phyloP scores from a whole-genome alignment of 768 basidiomycete species.

The Tulasnella sp. region DNA sequence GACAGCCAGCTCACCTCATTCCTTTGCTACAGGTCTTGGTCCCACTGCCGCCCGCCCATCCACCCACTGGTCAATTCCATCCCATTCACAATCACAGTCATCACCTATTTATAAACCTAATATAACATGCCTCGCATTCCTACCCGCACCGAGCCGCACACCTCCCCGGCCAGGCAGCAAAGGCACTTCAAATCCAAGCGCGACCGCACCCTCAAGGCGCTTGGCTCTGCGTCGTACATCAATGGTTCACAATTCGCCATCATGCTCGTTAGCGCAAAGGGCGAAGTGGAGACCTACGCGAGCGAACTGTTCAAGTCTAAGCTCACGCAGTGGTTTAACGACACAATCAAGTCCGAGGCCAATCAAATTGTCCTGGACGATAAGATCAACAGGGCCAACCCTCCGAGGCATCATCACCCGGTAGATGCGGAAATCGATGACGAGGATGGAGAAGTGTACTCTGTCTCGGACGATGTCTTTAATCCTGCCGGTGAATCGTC shows the following conservation, averaged over 20 bases:
- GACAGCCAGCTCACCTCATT: background rate
- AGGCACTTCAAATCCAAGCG: slow-evolving; percentile 31
- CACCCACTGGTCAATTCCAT: background rate
- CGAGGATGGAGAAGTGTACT: slow-evolving; percentile 1
- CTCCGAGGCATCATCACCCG: background rate
- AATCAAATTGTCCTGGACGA: slow-evolving; percentile 3
- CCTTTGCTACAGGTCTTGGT: background rate
- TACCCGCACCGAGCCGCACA: slow-evolving; percentile 30
- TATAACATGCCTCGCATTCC: slow-evolving; percentile 29
- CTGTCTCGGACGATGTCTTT: background rate
- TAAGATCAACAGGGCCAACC: background rate
- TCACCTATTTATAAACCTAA: background rate
- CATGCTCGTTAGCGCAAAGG: slow-evolving; percentile 29
- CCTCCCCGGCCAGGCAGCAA: slow-evolving; percentile 28
- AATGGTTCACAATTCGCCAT: slow-evolving; percentile 33
- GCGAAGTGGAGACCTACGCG: slow-evolving; percentile 31
- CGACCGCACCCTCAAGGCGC: slow-evolving; percentile 28
- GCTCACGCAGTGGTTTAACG: slow-evolving; percentile 21
- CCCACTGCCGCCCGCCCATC: background rate
- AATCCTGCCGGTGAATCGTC: background rate
- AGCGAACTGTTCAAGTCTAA: slow-evolving; percentile 28
- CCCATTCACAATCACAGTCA: background rate
- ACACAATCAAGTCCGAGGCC: slow-evolving; percentile 13
- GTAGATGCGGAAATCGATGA: slow-evolving; percentile 3
- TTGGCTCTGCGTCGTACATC: slow-evolving; percentile 30